Conservation (phyloP, 805 yeast species). For the Sugiyamaella lignohabitans region DNA sequence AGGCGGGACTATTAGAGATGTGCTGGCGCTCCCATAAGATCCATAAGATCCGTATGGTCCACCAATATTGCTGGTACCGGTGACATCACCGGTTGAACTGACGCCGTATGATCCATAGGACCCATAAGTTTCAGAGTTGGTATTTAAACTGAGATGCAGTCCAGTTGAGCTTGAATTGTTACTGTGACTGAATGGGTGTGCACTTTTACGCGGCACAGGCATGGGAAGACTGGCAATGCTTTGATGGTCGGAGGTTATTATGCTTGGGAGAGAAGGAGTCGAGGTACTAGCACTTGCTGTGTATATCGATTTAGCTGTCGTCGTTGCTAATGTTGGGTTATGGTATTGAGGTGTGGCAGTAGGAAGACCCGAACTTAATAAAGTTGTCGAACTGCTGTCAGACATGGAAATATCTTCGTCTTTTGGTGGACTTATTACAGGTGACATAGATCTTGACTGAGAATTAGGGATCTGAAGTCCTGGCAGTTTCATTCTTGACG, state of each 20-base stretch:
- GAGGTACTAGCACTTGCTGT: no score
- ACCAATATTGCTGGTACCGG: no score
- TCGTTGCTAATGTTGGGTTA: no score
- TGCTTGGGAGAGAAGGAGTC: no score
- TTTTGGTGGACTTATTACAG: constrained; percentile 6
- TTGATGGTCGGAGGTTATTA: no score
- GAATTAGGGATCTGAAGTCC: constrained; percentile 21
- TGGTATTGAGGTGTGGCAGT: no score
- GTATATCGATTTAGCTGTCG: no score
- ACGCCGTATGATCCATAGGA: not conserved
- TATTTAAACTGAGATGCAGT: not conserved
- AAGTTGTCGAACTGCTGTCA: no score
- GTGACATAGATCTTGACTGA: constrained; percentile 8
- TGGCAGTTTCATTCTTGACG: constrained; percentile 22
- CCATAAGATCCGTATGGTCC: not conserved
- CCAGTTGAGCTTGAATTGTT: not conserved
- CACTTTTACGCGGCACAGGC: not conserved
- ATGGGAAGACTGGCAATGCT: not conserved
- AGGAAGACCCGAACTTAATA: not conserved
- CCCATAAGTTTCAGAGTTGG: not conserved
- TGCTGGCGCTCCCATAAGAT: not conserved
- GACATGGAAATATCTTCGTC: not conserved
- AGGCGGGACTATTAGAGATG: not conserved
- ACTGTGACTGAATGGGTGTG: not conserved
- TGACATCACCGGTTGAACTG: no score